Evolutionary conservation across 2,329 filamentous ascomycete genomes (phyloP).

Genomic region (Claviceps sp.): DNA sequence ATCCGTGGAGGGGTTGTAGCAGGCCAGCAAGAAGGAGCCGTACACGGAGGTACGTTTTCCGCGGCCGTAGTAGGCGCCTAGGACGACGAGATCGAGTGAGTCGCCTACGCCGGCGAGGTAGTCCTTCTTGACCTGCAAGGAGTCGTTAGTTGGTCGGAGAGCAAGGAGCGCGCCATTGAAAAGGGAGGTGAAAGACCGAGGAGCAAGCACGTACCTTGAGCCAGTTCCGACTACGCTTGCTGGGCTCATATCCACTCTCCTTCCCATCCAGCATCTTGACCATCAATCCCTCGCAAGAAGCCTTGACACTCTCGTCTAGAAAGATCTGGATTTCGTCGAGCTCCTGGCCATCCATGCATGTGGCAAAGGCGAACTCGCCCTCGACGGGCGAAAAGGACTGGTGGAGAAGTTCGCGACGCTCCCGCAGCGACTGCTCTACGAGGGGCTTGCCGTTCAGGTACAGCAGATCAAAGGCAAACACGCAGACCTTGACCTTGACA

Average conservation of each 20-base stretch:
- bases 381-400: slow-evolving; percentile 63
- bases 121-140: slow-evolving; percentile 77
- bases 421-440: slow-evolving; percentile 74
- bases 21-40: slow-evolving; percentile 88
- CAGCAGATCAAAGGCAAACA: slow-evolving; percentile 90
- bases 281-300: slow-evolving; percentile 95
- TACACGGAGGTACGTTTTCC: slow-evolving; percentile 95
- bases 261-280: slow-evolving; percentile 96
- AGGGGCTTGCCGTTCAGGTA: slow-evolving; percentile 86
- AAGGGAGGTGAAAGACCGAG: background rate
- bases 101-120: slow-evolving; percentile 90
- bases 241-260: slow-evolving; percentile 91
- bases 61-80: slow-evolving; percentile 87
- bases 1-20: slow-evolving; percentile 71
- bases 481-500: slow-evolving; percentile 91
- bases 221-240: slow-evolving; percentile 94
- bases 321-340: slow-evolving; percentile 88
- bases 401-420: slow-evolving; percentile 65
- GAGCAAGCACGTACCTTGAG: slow-evolving; percentile 53
- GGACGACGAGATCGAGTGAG: slow-evolving; percentile 87
- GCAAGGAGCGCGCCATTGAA: too few species aligned
- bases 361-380: slow-evolving; percentile 85
- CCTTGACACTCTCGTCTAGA: slow-evolving; percentile 88
- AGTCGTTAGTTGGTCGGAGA: background rate
- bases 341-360: slow-evolving; percentile 73